Evolutionary conservation across 371 early-diverging fungal species (phyloP).

Genomic region (Parasitella parasitica): DNA sequence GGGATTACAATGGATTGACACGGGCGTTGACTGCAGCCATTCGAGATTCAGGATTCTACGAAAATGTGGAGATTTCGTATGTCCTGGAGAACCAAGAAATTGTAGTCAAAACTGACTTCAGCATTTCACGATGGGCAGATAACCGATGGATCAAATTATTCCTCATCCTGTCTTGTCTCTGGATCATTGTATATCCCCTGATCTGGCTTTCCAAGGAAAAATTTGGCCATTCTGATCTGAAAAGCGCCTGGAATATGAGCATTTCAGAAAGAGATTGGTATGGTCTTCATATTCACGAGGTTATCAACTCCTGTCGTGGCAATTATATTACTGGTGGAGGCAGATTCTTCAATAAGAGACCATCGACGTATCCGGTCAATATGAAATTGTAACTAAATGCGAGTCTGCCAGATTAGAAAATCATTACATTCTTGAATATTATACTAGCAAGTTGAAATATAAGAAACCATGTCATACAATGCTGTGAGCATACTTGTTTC

Average conservation of each 20-base stretch:
- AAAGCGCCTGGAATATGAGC: slow-evolving; percentile 43
- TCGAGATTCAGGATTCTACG: slow-evolving; percentile 32
- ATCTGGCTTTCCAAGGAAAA: slow-evolving; percentile 26
- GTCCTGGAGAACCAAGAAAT: slow-evolving; percentile 34
- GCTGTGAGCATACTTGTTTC: too few species aligned
- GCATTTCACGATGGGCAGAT: slow-evolving; percentile 30
- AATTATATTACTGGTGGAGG: background rate
- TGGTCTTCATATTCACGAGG: slow-evolving; percentile 24
- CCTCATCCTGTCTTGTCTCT: slow-evolving; percentile 38
- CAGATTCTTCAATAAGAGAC: background rate
- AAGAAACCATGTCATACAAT: too few species aligned
- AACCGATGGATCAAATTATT: slow-evolving; percentile 23
- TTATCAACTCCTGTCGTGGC: slow-evolving; percentile 19
- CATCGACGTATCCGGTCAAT: background rate
- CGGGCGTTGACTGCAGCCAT: slow-evolving; percentile 42
- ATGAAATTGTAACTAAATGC: background rate
- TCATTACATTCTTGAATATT: too few species aligned
- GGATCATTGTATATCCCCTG: slow-evolving; percentile 40
- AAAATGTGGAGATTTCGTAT: slow-evolving; percentile 36
- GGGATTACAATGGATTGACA: slow-evolving; percentile 42
- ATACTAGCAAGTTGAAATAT: too few species aligned
- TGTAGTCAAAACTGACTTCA: slow-evolving; percentile 30
- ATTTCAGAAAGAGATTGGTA: slow-evolving; percentile 42
- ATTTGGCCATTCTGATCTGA: slow-evolving; percentile 38
- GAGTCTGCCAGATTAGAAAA: too few species aligned